Base-by-base conservation (phyloP, 768 basidiomycete species). In the Kwoniella heveanensis region DNA sequence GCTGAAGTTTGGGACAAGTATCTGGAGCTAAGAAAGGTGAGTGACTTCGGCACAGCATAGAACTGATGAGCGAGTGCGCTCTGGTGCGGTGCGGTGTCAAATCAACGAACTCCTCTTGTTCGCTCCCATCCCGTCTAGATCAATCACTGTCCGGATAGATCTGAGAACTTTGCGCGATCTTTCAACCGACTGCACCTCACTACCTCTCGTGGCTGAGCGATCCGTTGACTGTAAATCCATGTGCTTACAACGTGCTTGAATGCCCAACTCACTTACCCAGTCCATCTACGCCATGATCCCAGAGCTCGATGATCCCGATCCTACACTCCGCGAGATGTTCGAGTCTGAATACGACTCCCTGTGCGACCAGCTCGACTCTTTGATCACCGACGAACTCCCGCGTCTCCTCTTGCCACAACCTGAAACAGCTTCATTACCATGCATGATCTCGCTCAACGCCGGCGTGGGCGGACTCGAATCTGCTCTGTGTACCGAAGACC, bases 401-500 rank as follows among this genome's bases (percentile, higher is more conserved):
- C 69, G 83, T 0, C 83, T 92, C 2, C 86, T 95, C 60, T 83
- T 90, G 1, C 92, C 91, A 0, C 81, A 86, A 0, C 90, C 90
- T 0, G 68, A 83, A 2, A 91, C 91, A 0, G 81, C 82, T 0
- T 78, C 84, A 2, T 82, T 91, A 17, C 88, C 89, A 10, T 91
- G 91, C 2, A 83, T 97, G 54, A 82, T 99, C 65, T 95, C 98
- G 71, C 82, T 98, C 52, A 95, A 95, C 72, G 86, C 92, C 0
- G 95, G 93, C 17, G 91, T 93, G 0, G 95, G 95, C 0, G 95
- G 95, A 0, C 87, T 88, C 0, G 95, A 99, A 78, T 85, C 93
- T 1, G 85, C 87, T 21, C 83, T 96, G 0, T 98, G 97, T 70
- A 83, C 90, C 1, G 84, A 82, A 0, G 89, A 94, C 55, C 77